Evolutionary conservation across 2,329 filamentous ascomycete species (phyloP).

Genomic region (Beauveria caledonica): DNA sequence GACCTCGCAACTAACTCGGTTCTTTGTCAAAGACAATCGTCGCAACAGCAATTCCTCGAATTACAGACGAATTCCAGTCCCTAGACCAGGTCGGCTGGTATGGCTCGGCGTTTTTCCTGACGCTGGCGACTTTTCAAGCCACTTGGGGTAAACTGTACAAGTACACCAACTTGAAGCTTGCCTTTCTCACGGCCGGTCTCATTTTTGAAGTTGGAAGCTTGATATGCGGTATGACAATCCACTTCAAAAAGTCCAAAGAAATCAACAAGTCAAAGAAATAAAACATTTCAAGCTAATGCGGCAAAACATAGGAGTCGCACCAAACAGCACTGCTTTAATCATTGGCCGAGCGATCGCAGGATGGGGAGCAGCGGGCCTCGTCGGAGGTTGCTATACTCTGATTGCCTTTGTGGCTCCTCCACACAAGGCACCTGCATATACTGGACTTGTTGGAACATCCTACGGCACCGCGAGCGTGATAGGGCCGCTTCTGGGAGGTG

Average conservation of each 20-base stretch:
- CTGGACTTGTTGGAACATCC: conserved; percentile 17
- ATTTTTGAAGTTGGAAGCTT: conserved; percentile 36
- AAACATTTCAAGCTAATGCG: too few species aligned
- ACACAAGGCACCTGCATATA: conserved; percentile 15
- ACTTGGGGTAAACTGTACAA: conserved; percentile 22
- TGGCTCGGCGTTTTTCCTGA: conserved; percentile 32
- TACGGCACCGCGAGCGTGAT: conserved; percentile 17
- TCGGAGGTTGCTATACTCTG: conserved; percentile 34
- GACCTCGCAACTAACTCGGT: too few species aligned
- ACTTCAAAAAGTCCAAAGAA: too few species aligned
- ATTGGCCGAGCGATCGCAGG: conserved; percentile 37
- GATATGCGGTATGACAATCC: conserved; percentile 25
- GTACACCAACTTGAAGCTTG: conserved; percentile 30
- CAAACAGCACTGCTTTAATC: conserved; percentile 32
- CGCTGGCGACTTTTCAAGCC: conserved; percentile 18
- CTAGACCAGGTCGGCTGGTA: conserved; percentile 40
- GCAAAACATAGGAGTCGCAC: conserved; percentile 19
- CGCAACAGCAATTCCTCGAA: conserved; percentile 34
- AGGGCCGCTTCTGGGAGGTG: conserved; percentile 18
- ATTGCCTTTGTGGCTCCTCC: conserved; percentile 23
- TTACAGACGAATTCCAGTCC: conserved; percentile 30
- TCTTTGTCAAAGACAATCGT: conserved; percentile 28
- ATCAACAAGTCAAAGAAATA: too few species aligned
- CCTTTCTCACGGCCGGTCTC: conserved; percentile 28
- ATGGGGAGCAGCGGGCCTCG: conserved; percentile 35